Conservation (phyloP, 148 eudicot species). For the Linanthus parryae region DNA sequence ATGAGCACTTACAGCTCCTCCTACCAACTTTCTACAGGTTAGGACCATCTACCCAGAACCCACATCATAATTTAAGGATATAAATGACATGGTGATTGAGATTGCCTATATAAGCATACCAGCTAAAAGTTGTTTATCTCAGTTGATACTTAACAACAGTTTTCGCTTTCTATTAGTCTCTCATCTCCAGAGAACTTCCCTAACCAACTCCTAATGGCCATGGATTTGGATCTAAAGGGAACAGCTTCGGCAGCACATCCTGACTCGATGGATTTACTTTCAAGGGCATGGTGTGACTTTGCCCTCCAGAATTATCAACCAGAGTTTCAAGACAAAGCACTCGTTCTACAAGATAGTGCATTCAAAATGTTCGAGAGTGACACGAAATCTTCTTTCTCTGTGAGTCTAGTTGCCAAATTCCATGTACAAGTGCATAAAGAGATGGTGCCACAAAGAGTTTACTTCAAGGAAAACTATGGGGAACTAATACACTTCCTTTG, state of each 20-base stretch:
- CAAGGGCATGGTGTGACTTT: conserved; percentile 84
- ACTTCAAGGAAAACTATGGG: conserved; percentile 1
- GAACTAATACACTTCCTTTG: too few species aligned
- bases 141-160: too few species aligned
- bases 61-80: too few species aligned
- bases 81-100: too few species aligned
- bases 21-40: too few species aligned
- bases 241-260: conserved; percentile 73
- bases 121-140: too few species aligned
- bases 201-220: conserved; percentile 7
- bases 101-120: too few species aligned
- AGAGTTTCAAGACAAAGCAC: conserved; percentile 31
- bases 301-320: conserved; percentile 78
- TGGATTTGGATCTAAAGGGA: conserved; percentile 49
- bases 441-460: too few species aligned
- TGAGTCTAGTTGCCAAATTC: conserved; percentile 14
- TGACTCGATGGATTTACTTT: conserved; percentile 90
- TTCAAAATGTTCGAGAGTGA: conserved; percentile 28
- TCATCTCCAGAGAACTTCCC: not conserved
- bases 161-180: conserved; percentile 10
- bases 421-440: too few species aligned
- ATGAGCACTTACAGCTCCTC: too few species aligned
- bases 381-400: conserved; percentile 24
- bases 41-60: too few species aligned
- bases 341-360: conserved; percentile 30